Base-by-base conservation (phyloP, 352 stramenopile species). In the Phytopythium vexans region DNA sequence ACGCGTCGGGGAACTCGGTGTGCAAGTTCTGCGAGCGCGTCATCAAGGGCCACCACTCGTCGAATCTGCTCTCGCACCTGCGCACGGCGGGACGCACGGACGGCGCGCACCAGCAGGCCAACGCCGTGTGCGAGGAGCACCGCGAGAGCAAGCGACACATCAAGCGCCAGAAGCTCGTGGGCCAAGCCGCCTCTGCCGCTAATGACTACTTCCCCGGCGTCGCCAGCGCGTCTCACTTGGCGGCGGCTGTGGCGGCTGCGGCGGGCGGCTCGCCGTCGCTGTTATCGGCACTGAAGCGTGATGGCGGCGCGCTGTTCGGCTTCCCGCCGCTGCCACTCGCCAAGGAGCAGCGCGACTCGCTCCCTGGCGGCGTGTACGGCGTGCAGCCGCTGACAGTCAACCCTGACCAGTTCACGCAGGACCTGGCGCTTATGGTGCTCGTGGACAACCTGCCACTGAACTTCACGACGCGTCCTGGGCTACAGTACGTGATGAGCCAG, bases 1-100 rank as follows among this genome's bases (percentile, higher is more conserved):
- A 90, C 54, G 48, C 78, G 55, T 62, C 67, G 34, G 80, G 80
- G 58, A 90, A 92, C 66, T 89, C 82, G 15, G 57, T 90, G 41
- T 92, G 82, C 68, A 92, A 92, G 65, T 89, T 92, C 64, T 92
- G 82, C 60, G 70, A 85, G 41, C 79, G 80, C 42, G 77, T 92
- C 63, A 89, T 92, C 64, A 92, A 92, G 62, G 82, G 82, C 45
- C 79, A 92, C 70, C 82, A 92, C 63, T 90, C 79, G 61, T 88
- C 75, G 55, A 92, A 92, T 52, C 60, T 92, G 48, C 68, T 92
- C 21, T 90, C 79, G 44, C 82, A 92, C 36, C 52, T 92, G 60
- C 80, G 82, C 58, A 92, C 82, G 4, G 74, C 76, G 6, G 82
- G 82, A 10, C 76, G 82, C 41, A 88, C 79, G 31, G 82, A 92